Base-by-base conservation (phyloP, 2,329 filamentous ascomycete species). In the Trichoderma sp. region DNA sequence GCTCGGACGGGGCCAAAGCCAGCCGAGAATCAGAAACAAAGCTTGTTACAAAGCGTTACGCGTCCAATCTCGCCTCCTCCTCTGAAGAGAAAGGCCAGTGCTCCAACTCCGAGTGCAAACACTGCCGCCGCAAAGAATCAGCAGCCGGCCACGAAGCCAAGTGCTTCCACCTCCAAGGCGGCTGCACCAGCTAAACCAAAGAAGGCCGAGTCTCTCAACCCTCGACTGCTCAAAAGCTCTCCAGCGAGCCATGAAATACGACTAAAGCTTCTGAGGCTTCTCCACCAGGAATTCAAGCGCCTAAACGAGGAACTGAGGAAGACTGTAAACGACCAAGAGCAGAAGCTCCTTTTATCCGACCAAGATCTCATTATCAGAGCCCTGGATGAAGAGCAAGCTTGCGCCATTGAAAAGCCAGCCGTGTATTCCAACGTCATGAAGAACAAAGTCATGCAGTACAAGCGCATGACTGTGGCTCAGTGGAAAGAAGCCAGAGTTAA, bases 401-500 rank as follows among this genome's bases (percentile, higher is more conserved):
- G 89, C 8, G 94, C 94, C 1, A 85, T 85, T 13, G 89, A 91
- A 17, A 91, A 91, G 72, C 82, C 87, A 1, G 81, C 87, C 0
- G 89, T 98, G 32, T 99, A 99, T 77, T 85, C 87, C 8, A 97
- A 97, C 76, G 85, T 94, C 30, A 89, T 98, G 79, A 97, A 95
- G 78, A 92, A 94, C 74, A 90, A 90, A 39, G 91, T 98, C 72
- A 87, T 92, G 76, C 86, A 86, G 57, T 90, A 94, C 78, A 93
- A 92, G 77, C 92, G 91, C 73, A 95, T 97, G 92, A 85, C 84
- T 0, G 78, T 89, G 3, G 85, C 87, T 4, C 87, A 93, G 61
- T 98, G 95, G 93, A 88, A 88, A 72, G 86, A 88, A 34, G 89
- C 91, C 74, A 84, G 88, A 61, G 73, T 79, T 55, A 79, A 80